Percentiles rank a stretch among this genome's conserved stretches.
Conservation (phyloP, 257 asterid species). For the Gynochthodes officinalis region DNA sequence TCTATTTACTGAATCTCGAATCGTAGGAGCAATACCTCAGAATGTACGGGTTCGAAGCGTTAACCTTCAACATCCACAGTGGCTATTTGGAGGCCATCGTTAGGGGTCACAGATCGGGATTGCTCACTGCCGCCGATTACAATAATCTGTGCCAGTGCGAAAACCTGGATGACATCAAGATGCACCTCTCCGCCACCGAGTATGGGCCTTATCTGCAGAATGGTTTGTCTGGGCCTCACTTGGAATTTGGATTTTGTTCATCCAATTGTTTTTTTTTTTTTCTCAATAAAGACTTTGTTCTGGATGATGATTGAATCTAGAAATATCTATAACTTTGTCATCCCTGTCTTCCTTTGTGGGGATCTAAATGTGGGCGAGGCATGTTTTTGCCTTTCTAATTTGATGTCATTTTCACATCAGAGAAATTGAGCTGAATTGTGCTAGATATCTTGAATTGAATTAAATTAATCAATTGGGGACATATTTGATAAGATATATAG, state of each 20-base stretch:
- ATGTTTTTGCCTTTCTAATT: not conserved
- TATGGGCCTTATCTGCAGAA: conserved; percentile 89
- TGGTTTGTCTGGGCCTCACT: conserved; percentile 38
- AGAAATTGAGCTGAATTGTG: not conserved
- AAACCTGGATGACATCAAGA: conserved; percentile 81
- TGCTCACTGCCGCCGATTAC: conserved; percentile 89
- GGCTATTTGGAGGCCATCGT: conserved; percentile 94
- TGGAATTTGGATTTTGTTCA: not conserved
- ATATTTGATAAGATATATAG: not conserved
- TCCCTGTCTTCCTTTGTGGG: not conserved
- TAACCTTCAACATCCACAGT: conserved; percentile 85
- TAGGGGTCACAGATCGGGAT: conserved; percentile 83
- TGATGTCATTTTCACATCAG: not conserved
- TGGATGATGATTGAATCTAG: not conserved
- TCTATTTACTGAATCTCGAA: too few relatives aligned
- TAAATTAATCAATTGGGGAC: not conserved
- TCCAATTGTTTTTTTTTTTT: not conserved
- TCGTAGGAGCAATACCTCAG: too few relatives aligned
- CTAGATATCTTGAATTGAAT: not conserved
- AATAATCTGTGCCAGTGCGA: conserved; percentile 92
- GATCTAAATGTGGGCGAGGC: not conserved
- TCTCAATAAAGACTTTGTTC: too few relatives aligned
- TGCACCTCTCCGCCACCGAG: conserved; percentile 96
- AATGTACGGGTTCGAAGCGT: conserved; percentile 98
- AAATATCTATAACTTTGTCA: not conserved